phyloP scores from a whole-genome alignment of 352 stramenopile genomes.

The Globisporangium alternatum region DNA sequence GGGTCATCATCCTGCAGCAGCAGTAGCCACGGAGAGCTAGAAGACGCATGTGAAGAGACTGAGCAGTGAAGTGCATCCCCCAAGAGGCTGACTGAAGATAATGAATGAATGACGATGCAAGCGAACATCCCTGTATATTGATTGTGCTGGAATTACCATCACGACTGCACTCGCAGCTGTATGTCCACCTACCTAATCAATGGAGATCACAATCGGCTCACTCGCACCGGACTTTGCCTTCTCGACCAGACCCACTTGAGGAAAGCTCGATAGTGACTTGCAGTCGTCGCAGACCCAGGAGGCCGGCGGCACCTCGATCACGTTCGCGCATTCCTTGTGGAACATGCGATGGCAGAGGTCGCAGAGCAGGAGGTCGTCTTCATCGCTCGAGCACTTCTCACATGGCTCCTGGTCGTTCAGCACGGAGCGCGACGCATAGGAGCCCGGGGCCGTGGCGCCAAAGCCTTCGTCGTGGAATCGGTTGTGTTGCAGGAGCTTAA shows the following conservation, averaged over 20 bases:
- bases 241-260: constrained; percentile 50
- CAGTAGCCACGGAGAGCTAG: not conserved
- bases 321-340: constrained; percentile 80
- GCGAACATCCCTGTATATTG: not conserved
- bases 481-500: constrained; percentile 74
- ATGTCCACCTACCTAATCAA: constrained; percentile 35
- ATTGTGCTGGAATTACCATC: not conserved
- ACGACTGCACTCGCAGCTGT: not conserved
- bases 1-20: constrained; percentile 4
- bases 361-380: constrained; percentile 71
- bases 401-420: constrained; percentile 76
- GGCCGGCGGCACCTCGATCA: constrained; percentile 68
- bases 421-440: constrained; percentile 69
- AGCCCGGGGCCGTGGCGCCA: constrained; percentile 46
- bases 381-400: constrained; percentile 66
- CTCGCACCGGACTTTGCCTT: not conserved
- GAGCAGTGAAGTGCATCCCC: not conserved
- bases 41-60: not conserved
- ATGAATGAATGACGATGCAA: not conserved
- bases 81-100: not conserved
- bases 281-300: constrained; percentile 79
- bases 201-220: constrained; percentile 63
- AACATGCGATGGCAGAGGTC: constrained; percentile 85
- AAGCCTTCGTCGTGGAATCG: constrained; percentile 67
- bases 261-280: constrained; percentile 64